phyloP scores from a whole-genome alignment of 768 basidiomycete species.

The Auricularia sp. region DNA sequence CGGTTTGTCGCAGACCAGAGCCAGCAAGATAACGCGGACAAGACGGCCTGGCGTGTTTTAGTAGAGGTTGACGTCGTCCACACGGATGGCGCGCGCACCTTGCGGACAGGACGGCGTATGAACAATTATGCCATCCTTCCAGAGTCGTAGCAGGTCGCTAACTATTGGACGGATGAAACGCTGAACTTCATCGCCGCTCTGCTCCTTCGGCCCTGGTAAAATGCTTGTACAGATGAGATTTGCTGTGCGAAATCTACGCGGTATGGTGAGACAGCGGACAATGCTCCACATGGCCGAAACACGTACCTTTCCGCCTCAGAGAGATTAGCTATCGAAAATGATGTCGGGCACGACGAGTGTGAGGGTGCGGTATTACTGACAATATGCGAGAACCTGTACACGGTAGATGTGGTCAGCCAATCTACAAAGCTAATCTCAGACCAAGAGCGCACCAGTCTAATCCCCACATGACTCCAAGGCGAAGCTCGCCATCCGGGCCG shows the following conservation, averaged over 20 bases:
- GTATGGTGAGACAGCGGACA: no score
- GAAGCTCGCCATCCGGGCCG: slow-evolving; percentile 18
- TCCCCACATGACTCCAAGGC: slow-evolving; percentile 21
- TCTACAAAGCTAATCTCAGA: not conserved
- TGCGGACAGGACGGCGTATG: slow-evolving; percentile 17
- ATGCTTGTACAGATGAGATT: slow-evolving; percentile 19
- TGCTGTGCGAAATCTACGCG: slow-evolving; percentile 17
- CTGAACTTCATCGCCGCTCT: slow-evolving; percentile 19
- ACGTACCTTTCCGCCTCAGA: slow-evolving; percentile 4
- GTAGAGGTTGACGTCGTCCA: not conserved
- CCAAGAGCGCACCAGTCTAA: slow-evolving; percentile 22
- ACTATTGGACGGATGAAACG: slow-evolving; percentile 18
- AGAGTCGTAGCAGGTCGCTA: slow-evolving; percentile 19
- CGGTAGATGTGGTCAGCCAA: no score
- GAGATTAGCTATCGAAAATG: slow-evolving; percentile 25
- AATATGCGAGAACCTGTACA: slow-evolving; percentile 27
- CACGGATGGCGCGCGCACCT: slow-evolving; percentile 7
- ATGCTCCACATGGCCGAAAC: no score
- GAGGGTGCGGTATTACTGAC: slow-evolving; percentile 26
- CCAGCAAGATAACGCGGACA: slow-evolving; percentile 23
- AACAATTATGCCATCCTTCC: slow-evolving; percentile 17
- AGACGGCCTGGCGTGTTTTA: slow-evolving; percentile 12
- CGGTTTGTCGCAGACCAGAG: slow-evolving; percentile 29
- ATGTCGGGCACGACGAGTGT: slow-evolving; percentile 26
- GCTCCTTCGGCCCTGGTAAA: slow-evolving; percentile 23